Evolutionary conservation across 352 stramenopile genomes (phyloP), one percentile per base, ranked within the genome.

Genomic region (Phytophthora uliginosa): DNA sequence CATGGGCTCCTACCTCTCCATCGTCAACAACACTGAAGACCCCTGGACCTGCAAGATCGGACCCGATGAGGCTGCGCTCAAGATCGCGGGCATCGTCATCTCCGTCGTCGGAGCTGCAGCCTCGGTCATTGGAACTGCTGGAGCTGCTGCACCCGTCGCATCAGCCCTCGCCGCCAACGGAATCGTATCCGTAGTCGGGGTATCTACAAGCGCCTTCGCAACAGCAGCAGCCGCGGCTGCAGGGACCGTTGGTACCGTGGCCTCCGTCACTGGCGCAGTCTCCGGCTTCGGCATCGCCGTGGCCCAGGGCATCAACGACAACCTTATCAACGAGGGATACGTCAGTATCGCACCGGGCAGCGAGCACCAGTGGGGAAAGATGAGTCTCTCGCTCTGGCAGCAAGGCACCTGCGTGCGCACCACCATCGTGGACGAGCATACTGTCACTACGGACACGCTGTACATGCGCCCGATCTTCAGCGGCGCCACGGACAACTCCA

Each of bases 381-480:
- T 83, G 74, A 76, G 69, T 33, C 70, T 85, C 8, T 85, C 77
- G 57, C 77, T 86, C 4, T 89, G 77, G 79, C 78, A 86, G 56
- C 81, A 86, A 42, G 79, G 71, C 53, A 82, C 72, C 0, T 86
- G 81, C 47, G 69, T 85, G 7, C 75, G 73, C 53, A 85, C 81
- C n/a, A 76, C 66, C 12, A 78, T 83, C 66, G 51, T 79, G 24
- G 63, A 86, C 50, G 70, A 84, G 50, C 57, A 63, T 4, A 79
- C 77, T 0, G 77, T 89, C 26, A 76, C 63, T 2, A 81, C 72
- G 7, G 69, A 81, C 53, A 83, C 75, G 45, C 18, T 86, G 10
- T 86, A 86, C 76, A 85, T 84, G 79, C 77, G 78, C 53, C 79
- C 77, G 22, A 87, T 87, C 74, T 89, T 89, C 72, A 85, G 77